phyloP scores from a whole-genome alignment of 164 flowering plant species.

The Aristolochia contorta region DNA sequence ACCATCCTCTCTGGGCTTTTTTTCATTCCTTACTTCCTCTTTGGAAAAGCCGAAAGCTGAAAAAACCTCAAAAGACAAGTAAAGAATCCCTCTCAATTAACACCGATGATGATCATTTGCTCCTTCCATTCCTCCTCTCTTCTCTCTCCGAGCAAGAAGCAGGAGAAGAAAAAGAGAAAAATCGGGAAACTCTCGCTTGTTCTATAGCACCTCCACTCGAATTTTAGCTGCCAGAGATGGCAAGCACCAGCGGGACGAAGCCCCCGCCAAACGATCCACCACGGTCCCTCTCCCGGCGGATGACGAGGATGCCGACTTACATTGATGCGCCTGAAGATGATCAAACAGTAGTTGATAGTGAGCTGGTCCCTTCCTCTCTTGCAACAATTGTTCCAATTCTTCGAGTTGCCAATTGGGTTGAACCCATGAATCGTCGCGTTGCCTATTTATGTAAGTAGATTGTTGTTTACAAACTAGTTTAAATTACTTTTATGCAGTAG shows the following conservation, averaged over 20 bases:
- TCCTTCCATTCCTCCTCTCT: too few species aligned
- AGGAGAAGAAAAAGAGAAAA: background rate
- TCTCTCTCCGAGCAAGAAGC: background rate
- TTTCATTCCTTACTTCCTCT: slow-evolving; percentile 19
- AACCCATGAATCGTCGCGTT: slow-evolving; percentile 57
- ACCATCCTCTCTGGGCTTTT: slow-evolving; percentile 1
- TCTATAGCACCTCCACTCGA: background rate
- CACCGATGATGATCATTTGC: background rate
- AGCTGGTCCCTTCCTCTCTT: slow-evolving; percentile 66
- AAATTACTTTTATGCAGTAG: too few species aligned
- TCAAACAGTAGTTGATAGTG: slow-evolving; percentile 40
- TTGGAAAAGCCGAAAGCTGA: slow-evolving; percentile 6
- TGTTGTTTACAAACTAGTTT: too few species aligned
- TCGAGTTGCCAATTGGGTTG: slow-evolving; percentile 88
- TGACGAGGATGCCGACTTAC: slow-evolving; percentile 17
- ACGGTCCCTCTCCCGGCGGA: slow-evolving; percentile 11
- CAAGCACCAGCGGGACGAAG: slow-evolving; percentile 23
- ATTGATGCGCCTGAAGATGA: slow-evolving; percentile 15
- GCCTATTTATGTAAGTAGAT: slow-evolving; percentile 74
- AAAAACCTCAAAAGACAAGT: slow-evolving; percentile 7
- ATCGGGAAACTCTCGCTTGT: background rate
- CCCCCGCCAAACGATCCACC: background rate
- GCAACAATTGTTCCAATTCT: slow-evolving; percentile 71
- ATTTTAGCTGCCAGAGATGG: slow-evolving; percentile 13
- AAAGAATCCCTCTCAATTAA: slow-evolving; percentile 4